These are phyloP conservation scores for Amylostereum areolatum DNA, from an alignment of 1,284 basidiomycete genomes.

Conservation along the genomic window DNA sequence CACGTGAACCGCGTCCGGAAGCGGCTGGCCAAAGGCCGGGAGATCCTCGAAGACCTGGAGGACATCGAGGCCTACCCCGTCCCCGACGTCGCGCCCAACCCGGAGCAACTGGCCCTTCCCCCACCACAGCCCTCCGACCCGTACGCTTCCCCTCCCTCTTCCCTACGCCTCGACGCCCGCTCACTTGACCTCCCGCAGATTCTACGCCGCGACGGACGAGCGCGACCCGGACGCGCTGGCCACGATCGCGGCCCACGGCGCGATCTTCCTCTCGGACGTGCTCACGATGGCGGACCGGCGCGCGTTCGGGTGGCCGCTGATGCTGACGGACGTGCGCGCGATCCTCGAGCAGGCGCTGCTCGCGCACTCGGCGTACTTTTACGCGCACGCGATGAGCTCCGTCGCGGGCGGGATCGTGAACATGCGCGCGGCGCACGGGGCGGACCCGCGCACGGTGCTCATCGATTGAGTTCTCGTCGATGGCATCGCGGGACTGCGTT, in stretches of 20 bases:
- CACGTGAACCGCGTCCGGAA: constrained; percentile 28
- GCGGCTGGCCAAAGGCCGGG: constrained; percentile 23
- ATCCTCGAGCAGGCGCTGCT: constrained; percentile 34
- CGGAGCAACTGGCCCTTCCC: background rate
- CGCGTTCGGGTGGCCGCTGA: constrained; percentile 30
- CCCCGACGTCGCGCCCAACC: background rate
- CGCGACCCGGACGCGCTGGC: constrained; percentile 23
- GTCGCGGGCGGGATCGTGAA: constrained; percentile 34
- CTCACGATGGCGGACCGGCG: constrained; percentile 29
- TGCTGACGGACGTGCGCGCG: constrained; percentile 33
- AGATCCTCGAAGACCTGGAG: constrained; percentile 9
- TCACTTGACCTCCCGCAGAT: no score
- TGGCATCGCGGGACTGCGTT: no score
- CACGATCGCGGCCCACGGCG: constrained; percentile 27
- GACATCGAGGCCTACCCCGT: background rate
- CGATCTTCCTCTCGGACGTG: constrained; percentile 30
- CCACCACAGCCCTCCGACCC: background rate
- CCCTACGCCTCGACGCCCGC: no score
- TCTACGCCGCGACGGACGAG: constrained; percentile 40
- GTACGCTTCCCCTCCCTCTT: background rate
- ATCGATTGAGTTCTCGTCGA: constrained; percentile 21
- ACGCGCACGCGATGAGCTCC: constrained; percentile 34
- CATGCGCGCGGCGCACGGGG: constrained; percentile 23
- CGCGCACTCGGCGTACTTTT: constrained; percentile 30
- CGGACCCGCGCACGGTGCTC: constrained; percentile 15